phyloP scores from a whole-genome alignment of 805 yeast species.

The Maudiozyma serrabonitensis region DNA sequence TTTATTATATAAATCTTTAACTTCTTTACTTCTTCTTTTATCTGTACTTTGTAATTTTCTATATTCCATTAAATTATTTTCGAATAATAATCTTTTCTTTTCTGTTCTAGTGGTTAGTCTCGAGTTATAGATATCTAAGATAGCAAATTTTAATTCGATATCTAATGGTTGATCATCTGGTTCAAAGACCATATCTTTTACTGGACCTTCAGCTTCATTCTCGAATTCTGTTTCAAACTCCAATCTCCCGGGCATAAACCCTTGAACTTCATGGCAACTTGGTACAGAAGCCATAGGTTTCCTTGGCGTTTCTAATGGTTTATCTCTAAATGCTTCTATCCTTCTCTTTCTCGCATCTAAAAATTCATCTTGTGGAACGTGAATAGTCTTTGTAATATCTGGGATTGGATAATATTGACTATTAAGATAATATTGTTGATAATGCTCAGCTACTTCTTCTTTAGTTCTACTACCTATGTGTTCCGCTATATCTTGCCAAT shows the following conservation, averaged over 20 bases:
- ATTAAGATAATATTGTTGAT: constrained; percentile 58
- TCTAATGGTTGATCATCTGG: constrained; percentile 85
- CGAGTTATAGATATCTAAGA: constrained; percentile 81
- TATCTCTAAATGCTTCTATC: constrained; percentile 59
- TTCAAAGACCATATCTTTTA: constrained; percentile 92
- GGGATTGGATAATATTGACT: constrained; percentile 80
- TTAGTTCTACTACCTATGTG: constrained; percentile 87
- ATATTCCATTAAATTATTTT: constrained; percentile 74
- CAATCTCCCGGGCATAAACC: constrained; percentile 96
- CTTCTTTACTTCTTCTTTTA: constrained; percentile 81
- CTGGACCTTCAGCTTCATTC: constrained; percentile 89
- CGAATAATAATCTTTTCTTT: constrained; percentile 71
- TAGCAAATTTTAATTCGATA: constrained; percentile 78
- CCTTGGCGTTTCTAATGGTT: constrained; percentile 75
- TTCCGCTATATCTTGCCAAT: constrained; percentile 97
- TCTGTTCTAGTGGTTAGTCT: constrained; percentile 88
- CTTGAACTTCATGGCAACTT: constrained; percentile 92
- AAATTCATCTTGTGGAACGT: constrained; percentile 59
- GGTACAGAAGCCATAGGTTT: constrained; percentile 92
- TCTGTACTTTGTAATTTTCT: constrained; percentile 72
- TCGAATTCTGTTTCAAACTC: constrained; percentile 96
- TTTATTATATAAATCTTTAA: constrained; percentile 66
- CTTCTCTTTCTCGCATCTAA: constrained; percentile 57
- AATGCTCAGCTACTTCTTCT: constrained; percentile 86
- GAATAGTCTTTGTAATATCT: constrained; percentile 63